These are phyloP conservation scores for Teratosphaeria gauchensis DNA, from an alignment of 2,329 filamentous ascomycete species.

Conservation along the genomic window DNA sequence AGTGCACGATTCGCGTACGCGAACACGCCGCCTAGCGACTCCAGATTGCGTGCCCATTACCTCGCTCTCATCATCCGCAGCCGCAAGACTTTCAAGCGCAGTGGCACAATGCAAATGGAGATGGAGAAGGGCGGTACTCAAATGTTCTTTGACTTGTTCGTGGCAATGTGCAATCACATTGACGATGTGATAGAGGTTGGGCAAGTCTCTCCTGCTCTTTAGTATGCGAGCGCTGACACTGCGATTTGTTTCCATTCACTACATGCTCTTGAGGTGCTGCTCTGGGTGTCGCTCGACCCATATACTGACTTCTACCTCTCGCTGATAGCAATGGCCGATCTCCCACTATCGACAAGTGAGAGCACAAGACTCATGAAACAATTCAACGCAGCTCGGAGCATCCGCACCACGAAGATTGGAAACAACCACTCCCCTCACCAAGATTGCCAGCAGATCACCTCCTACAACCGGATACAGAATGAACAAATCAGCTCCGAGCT, in stretches of 20 bases:
- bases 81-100: slow-evolving; percentile 95
- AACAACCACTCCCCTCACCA: slow-evolving; percentile 11
- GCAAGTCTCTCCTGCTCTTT: slow-evolving; percentile 42
- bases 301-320: slow-evolving; percentile 6
- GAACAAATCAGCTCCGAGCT: slow-evolving; percentile 13
- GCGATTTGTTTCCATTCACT: neutral
- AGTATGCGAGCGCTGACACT: neutral
- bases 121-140: slow-evolving; percentile 83
- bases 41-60: slow-evolving; percentile 88
- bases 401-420: slow-evolving; percentile 5
- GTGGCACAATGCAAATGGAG: slow-evolving; percentile 96
- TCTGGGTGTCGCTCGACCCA: slow-evolving; percentile 3
- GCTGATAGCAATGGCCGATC: slow-evolving; percentile 16
- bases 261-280: neutral
- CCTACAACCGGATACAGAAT: slow-evolving; percentile 10
- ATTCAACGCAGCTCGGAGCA: slow-evolving; percentile 20
- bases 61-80: slow-evolving; percentile 94
- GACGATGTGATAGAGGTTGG: slow-evolving; percentile 87
- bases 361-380: neutral
- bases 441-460: slow-evolving; percentile 9
- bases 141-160: slow-evolving; percentile 97
- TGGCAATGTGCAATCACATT: slow-evolving; percentile 96
- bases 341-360: slow-evolving; percentile 17
- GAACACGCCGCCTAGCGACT: slow-evolving; percentile 88
- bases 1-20: slow-evolving; percentile 92